Evolutionary conservation across 345 rosid species (phyloP), one percentile per base, ranked within the genome.

Genomic region (Populus pruinosa): DNA sequence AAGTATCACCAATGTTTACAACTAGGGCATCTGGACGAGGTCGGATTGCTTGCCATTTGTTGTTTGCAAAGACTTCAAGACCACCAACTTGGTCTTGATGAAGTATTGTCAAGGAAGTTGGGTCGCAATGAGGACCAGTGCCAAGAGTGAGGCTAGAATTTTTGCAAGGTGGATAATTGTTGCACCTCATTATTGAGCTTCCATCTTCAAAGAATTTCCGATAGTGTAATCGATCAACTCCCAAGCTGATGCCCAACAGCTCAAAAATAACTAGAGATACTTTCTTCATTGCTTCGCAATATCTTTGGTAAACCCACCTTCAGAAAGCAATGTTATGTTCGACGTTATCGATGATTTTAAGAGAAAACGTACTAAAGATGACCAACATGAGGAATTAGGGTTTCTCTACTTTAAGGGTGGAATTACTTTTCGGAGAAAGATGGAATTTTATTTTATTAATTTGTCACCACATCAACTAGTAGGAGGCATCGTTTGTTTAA

Each of bases 91-190:
- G 81, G 74, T 92, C 97, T 79, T 94, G 97, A 72, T 92, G 94
- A 81, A 94, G 98, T 53, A 94, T 91, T 6, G 98, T 92, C 33
- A 94, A 44, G 70, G 98, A 88, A 38, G 87, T 89, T 33, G 98
- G 95, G 84, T 94, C 98, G 33, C 85, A 83, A 75, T 94, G 98
- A 81, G 98, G 97, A 31, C 98, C 98, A 12, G 98, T 94, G 67
- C 98, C 98, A 36, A 94, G 79, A n/a, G 91, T 82, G 61, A 86
- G 88, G 13, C 81, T 83, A 2, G 89, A 74, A 65, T 86, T 86
- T 18, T 82, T 74, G 91, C 98, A 94, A 3, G 86, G 82, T 0
- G 98, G 97, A 61, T 93, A 93, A 29, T 77, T 81, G 70, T 93
- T 93, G 56, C 90, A 84, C 76, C 98, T 78, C 86, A 92, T 81